phyloP scores from a whole-genome alignment of 2,329 filamentous ascomycete genomes.

The Zymoseptoria brevis region DNA sequence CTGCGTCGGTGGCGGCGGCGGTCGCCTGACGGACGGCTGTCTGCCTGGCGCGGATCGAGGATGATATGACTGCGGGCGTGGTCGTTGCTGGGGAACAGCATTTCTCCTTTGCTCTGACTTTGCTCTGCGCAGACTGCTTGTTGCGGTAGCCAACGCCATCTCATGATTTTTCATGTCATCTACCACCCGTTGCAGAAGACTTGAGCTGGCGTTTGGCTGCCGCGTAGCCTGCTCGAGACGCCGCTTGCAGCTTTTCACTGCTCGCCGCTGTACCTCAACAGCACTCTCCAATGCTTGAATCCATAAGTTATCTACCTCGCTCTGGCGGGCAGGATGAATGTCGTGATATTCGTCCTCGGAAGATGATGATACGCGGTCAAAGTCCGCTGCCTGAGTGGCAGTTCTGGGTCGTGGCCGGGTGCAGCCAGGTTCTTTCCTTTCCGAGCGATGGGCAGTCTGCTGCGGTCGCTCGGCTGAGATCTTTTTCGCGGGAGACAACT shows the following conservation, averaged over 20 bases:
- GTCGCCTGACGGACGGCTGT: conserved; percentile 3
- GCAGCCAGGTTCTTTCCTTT: conserved; percentile 6
- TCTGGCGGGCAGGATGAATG: conserved; percentile 8
- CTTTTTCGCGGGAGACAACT: conserved; percentile 10
- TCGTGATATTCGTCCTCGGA: conserved; percentile 17
- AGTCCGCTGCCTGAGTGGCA: background rate
- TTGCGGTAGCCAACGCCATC: conserved; percentile 10
- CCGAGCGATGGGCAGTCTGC: conserved; percentile 7
- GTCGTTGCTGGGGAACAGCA: conserved; percentile 5
- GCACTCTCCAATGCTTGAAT: conserved; percentile 18
- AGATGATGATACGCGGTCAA: conserved; percentile 5
- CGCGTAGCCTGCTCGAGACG: conserved; percentile 21
- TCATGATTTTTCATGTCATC: conserved; percentile 22
- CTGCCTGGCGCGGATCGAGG: conserved; percentile 4
- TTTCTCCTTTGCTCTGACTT: conserved; percentile 7
- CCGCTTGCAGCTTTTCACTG: conserved; percentile 18
- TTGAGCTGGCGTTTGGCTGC: conserved; percentile 15
- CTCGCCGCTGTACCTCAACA: conserved; percentile 16
- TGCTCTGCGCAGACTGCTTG: conserved; percentile 8
- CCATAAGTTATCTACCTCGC: conserved; percentile 7
- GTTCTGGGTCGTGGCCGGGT: background rate
- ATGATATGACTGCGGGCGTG: conserved; percentile 3
- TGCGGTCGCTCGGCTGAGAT: conserved; percentile 7
- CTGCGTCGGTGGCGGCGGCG: conserved; percentile 2
- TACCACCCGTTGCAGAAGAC: conserved; percentile 18